Base-by-base conservation (phyloP, 2,329 filamentous ascomycete species). In the Waltergamsia citrina region DNA sequence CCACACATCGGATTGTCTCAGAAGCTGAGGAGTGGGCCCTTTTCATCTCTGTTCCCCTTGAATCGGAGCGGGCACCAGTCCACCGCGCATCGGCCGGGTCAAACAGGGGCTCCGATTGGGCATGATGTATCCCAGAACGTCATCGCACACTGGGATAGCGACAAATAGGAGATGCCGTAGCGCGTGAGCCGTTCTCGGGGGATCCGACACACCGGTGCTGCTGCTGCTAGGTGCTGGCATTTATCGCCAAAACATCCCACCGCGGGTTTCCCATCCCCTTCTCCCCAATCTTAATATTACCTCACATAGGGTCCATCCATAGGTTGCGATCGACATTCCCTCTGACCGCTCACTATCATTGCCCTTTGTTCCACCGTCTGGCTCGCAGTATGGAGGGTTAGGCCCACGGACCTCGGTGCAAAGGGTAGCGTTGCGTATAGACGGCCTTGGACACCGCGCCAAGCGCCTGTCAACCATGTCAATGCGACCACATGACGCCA, bases 1-100 rank as follows among this genome's bases (percentile, higher is more conserved):
- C 10, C 14, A 17, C 16, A 40, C 35, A 33, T 35, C 35, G 37
- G 29, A 21, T 12, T 36, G 35, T 40, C 38, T 40, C 38, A 40
- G 19, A 27, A 24, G 16, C 29, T 19, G 7, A n/a, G 18, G 29
- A 21, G 29, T 16, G 31, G 16, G n/a, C 19, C 21, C 31, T 9
- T 15, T 18, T 33, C 31, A 33, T 33, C 31, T 25, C 21, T 33
- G 31, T 24, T n/a, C 7, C 30, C 31, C 31, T 33, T 21, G 31
- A 23, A n/a, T 23, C 31, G 21, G 31, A 12, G 21, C 31, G 31
- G 31, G 31, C 31, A 33, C 20, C 31, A 33, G 31, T 21, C 21
- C 31, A 33, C 20, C 31, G 26, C 22, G 31, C 31, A 33, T 33
- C 20, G 31, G 31, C 31, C 19, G 21, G 31, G n/a, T 24, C 15